Conservation (phyloP, 1,139 yeast species). For the Saccharomyces hybrid region DNA sequence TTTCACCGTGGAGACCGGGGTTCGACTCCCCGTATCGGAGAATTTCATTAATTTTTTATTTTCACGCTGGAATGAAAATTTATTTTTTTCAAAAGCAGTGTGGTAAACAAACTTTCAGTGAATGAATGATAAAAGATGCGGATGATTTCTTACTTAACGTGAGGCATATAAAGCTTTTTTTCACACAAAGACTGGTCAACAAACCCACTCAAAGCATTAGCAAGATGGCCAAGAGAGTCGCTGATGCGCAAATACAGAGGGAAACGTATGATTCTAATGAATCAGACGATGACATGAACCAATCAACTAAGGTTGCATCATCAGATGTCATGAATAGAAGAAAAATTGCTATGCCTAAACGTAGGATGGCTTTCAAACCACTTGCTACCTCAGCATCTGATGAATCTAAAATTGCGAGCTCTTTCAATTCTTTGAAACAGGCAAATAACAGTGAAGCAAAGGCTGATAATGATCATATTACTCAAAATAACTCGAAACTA, state of each 20-base stretch:
- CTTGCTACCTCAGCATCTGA: constrained; percentile 4
- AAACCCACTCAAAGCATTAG: background rate
- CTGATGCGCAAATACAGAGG: constrained; percentile 51
- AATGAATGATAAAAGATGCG: background rate
- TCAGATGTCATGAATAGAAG: constrained; percentile 58
- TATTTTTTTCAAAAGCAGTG: background rate
- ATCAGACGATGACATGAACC: constrained; percentile 36
- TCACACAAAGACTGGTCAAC: background rate
- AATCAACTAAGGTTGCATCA: constrained; percentile 45
- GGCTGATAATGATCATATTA: background rate
- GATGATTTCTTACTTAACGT: background rate
- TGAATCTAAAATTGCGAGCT: constrained; percentile 16
- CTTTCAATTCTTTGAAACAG: constrained; percentile 13
- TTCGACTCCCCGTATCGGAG: constrained; percentile 34
- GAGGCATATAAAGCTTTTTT: background rate
- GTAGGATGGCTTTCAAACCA: constrained; percentile 19
- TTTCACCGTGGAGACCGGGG: constrained; percentile 34
- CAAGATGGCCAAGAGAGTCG: constrained; percentile 58
- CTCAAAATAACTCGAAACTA: constrained; percentile 33
- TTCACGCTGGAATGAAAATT: background rate
- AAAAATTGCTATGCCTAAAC: constrained; percentile 56
- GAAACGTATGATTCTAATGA: constrained; percentile 35
- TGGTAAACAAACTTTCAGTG: background rate
- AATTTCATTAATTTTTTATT: constrained; percentile 4
- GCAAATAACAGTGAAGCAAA: background rate